Evolutionary conservation across 2,329 filamentous ascomycete species (phyloP).

Genomic region (Dothideomycetes sp.): DNA sequence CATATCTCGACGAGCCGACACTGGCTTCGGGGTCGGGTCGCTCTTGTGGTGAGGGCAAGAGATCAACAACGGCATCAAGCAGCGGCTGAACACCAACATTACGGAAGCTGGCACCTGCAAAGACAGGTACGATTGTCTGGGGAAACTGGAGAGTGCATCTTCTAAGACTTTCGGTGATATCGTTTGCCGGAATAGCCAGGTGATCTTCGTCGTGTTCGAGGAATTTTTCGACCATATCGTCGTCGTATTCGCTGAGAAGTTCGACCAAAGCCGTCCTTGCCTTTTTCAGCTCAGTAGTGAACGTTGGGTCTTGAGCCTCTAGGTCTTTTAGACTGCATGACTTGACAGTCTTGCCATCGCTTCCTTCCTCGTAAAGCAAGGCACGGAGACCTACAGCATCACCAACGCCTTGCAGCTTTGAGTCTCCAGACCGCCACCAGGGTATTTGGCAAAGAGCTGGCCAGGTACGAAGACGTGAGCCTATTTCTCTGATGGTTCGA

Average conservation of each 20-base stretch:
- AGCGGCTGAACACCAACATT: constrained; percentile 92
- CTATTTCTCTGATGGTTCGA: constrained; percentile 77
- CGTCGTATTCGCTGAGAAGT: constrained; percentile 78
- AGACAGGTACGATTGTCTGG: constrained; percentile 72
- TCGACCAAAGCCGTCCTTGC: constrained; percentile 75
- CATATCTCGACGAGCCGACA: constrained; percentile 48
- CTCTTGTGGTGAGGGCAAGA: constrained; percentile 75
- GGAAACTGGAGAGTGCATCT: constrained; percentile 58
- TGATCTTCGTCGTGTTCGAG: constrained; percentile 68
- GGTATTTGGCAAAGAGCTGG: constrained; percentile 91
- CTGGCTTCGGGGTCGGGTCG: constrained; percentile 71
- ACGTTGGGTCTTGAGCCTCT: constrained; percentile 37
- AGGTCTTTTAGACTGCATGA: constrained; percentile 48
- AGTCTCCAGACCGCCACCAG: constrained; percentile 71
- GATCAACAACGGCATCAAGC: constrained; percentile 77
- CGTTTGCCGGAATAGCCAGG: constrained; percentile 52
- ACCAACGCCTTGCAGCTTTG: constrained; percentile 71
- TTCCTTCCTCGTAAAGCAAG: constrained; percentile 60
- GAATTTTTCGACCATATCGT: constrained; percentile 74
- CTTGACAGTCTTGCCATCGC: constrained; percentile 50
- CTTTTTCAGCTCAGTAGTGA: constrained; percentile 59
- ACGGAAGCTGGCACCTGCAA: constrained; percentile 84
- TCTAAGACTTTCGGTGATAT: constrained; percentile 66
- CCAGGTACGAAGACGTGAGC: constrained; percentile 67
- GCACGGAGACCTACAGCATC: constrained; percentile 71